Base-by-base conservation (phyloP, 805 yeast species). In the Candida manassasensis region DNA sequence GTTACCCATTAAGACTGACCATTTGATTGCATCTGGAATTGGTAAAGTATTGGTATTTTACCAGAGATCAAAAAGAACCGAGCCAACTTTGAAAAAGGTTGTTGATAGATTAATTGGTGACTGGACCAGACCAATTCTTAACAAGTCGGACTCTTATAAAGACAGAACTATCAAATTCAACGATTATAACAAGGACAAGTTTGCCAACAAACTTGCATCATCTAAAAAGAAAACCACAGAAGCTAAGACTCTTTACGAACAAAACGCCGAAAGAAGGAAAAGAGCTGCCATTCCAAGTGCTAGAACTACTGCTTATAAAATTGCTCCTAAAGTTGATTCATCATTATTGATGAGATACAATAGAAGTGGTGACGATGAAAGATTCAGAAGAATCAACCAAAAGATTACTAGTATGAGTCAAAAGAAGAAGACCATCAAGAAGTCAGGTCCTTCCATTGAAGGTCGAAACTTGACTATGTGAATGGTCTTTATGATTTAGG, bases 81-180 rank as follows among this genome's bases (percentile, higher is more conserved):
- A 94, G 59, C 83, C 87, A 21, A 69, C 75, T 29, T 74, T 93
- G 54, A 88, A 90, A 57, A 80, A 94, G 55, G 71, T 81, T 26
- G 97, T 96, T 4, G 97, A 93, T 53, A 79, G 79, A 54, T 67
- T 93, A 41, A 83, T 93, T 46, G 96, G 96, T 17, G 95, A 88
- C 57, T 93, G 99, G 99, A 90, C 97, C 6, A 77, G 98, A 62
- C 98, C 98, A 29, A 87, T 93, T 43, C 85, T 93, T 73, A 95
- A 95, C 47, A 82, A 95, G 41, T 82, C 94, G 3, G 97, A 90
- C 60, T 87, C 89, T 50, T 90, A 89, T 67, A 80, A 93, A 58
- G 96, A 90, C 60, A 80, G 85, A 62, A 70, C 77, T 42, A 81
- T 90, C 41, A 74, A 73, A 49, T 73, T 79, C 42, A 74, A 77